Evolutionary conservation across 2,329 filamentous ascomycete species (phyloP).

Genomic region (Scedosporium dehoogii): DNA sequence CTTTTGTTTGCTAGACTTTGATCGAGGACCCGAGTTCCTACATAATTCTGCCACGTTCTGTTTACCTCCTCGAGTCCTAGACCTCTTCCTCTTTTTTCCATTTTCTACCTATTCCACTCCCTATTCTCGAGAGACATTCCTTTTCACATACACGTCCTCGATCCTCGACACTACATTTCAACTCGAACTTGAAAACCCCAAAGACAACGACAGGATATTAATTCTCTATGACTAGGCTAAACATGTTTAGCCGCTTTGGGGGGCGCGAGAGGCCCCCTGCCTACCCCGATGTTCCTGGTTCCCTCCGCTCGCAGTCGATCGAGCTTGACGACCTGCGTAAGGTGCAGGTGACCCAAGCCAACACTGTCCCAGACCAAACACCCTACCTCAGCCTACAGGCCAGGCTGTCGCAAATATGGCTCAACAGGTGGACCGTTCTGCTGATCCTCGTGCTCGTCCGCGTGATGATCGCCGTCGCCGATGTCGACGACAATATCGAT

Average conservation of each 20-base stretch:
- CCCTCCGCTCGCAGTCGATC: constrained; percentile 26
- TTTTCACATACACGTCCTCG: no score
- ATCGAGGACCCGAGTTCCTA: no score
- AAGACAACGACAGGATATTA: background rate
- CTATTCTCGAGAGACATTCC: no score
- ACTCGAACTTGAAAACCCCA: background rate
- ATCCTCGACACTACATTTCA: no score
- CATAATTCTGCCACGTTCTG: no score
- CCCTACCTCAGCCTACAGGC: constrained; percentile 87
- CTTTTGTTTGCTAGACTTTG: background rate
- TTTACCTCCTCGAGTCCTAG: no score
- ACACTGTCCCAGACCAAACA: constrained; percentile 62
- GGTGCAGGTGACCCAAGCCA: constrained; percentile 26
- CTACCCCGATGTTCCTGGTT: constrained; percentile 19
- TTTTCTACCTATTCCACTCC: no score
- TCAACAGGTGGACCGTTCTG: constrained; percentile 94
- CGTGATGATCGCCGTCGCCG: constrained; percentile 64
- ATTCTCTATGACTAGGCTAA: background rate
- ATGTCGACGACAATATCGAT: constrained; percentile 63
- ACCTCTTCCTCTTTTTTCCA: no score
- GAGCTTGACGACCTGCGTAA: constrained; percentile 23
- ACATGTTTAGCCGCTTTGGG: background rate
- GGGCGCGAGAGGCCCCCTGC: background rate
- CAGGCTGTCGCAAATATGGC: constrained; percentile 89
- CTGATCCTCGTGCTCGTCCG: constrained; percentile 76